Base-by-base conservation (phyloP, 306 rosid genomes). In the Begonia loranthoides region DNA sequence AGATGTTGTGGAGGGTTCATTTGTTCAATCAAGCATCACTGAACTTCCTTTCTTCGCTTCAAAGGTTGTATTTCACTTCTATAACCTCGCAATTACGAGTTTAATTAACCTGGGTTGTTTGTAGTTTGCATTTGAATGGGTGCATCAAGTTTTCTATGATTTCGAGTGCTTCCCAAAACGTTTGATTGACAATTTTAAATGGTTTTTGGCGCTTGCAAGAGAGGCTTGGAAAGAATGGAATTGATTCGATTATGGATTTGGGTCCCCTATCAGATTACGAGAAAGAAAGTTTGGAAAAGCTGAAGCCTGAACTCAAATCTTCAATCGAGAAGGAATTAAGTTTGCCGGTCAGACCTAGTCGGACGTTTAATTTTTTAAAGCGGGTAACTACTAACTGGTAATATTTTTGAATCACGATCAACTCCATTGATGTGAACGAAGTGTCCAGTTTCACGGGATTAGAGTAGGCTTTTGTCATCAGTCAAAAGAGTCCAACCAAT, bases 21-120 rank as follows among this genome's bases (percentile, higher is more conserved):
- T 14, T 59, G 97, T 90, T 63, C 95, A 90, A 70, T 90, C 97
- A 54, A 72, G 8, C 39, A 52, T 89, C 66, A 73, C 95, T n/a
- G 95, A 90, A 22, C 94, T 90, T 55, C 95, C 97, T 53, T 90
- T 86, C 99, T 90, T 90, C 65, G 94, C 99, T 58, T 90, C 99
- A 16, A 82, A 90, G 99, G 99, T 90, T 51, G 53, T 3, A 5
- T 28, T 3, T 7, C 36, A 28, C 36, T 28, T 28, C 36, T 28
- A 28, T 4, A 28, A 28, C 6, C 9, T 7, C 9, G 36, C 8
- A 28, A 28, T 28, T 5, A 28, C 9, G 36, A 28, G 36, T 19
- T 2, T 19, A 19, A 19, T 19, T 2, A 19, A 19, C 22, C 95
- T n/a, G 95, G 85, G 19, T 90, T 90, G 52, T 94, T 94, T 54